Evolutionary conservation across 768 basidiomycete species (phyloP).

Genomic region (Podaxis carcinomalis): DNA sequence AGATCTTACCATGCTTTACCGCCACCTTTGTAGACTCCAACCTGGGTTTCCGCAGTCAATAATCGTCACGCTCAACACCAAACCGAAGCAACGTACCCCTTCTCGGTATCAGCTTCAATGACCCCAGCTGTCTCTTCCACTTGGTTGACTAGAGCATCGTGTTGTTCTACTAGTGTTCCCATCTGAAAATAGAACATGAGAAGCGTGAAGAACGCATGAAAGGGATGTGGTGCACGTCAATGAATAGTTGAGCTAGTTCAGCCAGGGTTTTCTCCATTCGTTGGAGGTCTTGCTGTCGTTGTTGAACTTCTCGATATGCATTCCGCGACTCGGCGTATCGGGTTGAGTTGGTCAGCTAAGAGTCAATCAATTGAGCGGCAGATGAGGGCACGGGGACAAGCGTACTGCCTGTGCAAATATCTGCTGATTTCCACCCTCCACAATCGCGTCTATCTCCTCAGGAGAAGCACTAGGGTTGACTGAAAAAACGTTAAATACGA

Average conservation of each 20-base stretch:
- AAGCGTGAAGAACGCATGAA: neutral
- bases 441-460: constrained; percentile 71
- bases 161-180: constrained; percentile 73
- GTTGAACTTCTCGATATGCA: constrained; percentile 86
- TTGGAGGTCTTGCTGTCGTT: constrained; percentile 80
- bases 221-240: constrained; percentile 49
- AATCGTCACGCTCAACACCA: neutral
- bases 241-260: constrained; percentile 87
- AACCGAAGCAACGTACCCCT: constrained; percentile 46
- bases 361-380: neutral
- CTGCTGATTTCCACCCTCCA: constrained; percentile 60
- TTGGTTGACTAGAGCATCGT: constrained; percentile 66
- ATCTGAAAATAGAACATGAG: constrained; percentile 42
- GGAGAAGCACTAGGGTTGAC: constrained; percentile 86
- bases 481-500: constrained; percentile 21
- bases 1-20: constrained; percentile 43
- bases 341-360: constrained; percentile 67
- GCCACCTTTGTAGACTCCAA: constrained; percentile 61
- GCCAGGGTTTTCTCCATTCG: constrained; percentile 83
- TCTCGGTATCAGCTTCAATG: constrained; percentile 66
- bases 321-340: constrained; percentile 80
- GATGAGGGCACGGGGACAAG: constrained; percentile 6
- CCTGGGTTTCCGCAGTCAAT: constrained; percentile 29
- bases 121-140: constrained; percentile 60
- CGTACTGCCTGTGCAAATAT: constrained; percentile 76